phyloP scores from a whole-genome alignment of 345 rosid genomes.

The Mercurialis annua region DNA sequence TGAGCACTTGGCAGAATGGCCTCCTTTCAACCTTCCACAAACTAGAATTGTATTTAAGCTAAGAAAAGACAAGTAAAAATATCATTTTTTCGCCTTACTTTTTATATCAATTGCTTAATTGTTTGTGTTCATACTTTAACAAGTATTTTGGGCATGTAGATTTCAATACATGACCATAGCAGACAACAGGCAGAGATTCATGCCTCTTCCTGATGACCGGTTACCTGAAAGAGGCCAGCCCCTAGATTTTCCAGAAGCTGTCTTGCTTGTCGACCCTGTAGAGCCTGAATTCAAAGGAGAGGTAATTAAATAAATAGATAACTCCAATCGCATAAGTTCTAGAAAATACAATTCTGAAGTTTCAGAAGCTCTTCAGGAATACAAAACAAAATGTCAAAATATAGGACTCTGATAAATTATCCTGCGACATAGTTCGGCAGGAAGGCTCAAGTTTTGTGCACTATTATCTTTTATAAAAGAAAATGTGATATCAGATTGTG shows the following conservation, averaged over 20 bases:
- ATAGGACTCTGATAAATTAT: too few relatives aligned
- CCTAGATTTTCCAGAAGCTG: slow-evolving; percentile 82
- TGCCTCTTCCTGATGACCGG: slow-evolving; percentile 91
- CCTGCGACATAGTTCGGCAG: too few relatives aligned
- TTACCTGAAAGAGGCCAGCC: slow-evolving; percentile 56
- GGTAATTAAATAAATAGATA: slow-evolving; percentile 24
- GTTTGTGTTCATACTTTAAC: too few relatives aligned
- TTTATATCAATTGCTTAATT: background rate
- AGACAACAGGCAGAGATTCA: slow-evolving; percentile 79
- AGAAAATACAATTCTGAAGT: too few relatives aligned
- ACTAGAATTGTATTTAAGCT: slow-evolving; percentile 78
- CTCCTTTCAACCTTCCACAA: slow-evolving; percentile 71
- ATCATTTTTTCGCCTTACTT: background rate
- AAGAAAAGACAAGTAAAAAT: slow-evolving; percentile 60
- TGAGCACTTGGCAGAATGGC: slow-evolving; percentile 74
- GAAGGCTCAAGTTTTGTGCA: too few relatives aligned
- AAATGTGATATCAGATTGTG: too few relatives aligned
- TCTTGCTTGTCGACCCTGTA: slow-evolving; percentile 59
- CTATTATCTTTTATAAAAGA: too few relatives aligned
- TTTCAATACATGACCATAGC: slow-evolving; percentile 87
- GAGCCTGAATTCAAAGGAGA: slow-evolving; percentile 74
- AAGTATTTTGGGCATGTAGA: slow-evolving; percentile 32
- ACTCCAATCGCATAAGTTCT: background rate
- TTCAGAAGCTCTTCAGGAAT: too few relatives aligned
- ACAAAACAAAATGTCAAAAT: too few relatives aligned